Conservation (phyloP, 805 yeast species). For the Torulaspora delbrueckii region DNA sequence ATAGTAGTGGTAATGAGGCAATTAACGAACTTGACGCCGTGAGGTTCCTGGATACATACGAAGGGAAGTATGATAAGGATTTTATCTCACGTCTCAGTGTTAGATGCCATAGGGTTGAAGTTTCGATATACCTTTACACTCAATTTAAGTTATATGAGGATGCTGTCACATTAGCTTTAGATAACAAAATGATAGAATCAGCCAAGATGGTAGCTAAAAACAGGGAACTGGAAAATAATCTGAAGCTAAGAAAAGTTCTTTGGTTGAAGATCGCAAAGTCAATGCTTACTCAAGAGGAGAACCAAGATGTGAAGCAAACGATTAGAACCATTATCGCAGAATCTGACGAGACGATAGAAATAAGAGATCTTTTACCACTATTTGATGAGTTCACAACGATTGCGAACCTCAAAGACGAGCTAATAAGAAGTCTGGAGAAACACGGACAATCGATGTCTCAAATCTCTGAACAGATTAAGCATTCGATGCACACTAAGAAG, state of each 20-base stretch:
- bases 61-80: conserved; percentile 50
- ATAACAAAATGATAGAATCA: conserved; percentile 40
- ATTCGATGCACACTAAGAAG: conserved; percentile 57
- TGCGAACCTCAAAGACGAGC: conserved; percentile 77
- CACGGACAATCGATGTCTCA: conserved; percentile 63
- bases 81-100: conserved; percentile 72
- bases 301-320: conserved; percentile 30
- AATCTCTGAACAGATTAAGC: conserved; percentile 69
- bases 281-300: conserved; percentile 26
- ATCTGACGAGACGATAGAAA: conserved; percentile 49
- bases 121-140: conserved; percentile 72
- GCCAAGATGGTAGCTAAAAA: conserved; percentile 25
- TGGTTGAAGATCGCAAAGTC: conserved; percentile 59
- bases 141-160: conserved; percentile 66
- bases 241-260: conserved; percentile 55
- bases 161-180: conserved; percentile 72
- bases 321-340: conserved; percentile 38
- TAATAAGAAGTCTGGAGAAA: conserved; percentile 70
- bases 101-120: conserved; percentile 49
- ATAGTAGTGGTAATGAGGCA: conserved; percentile 26
- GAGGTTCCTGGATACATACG: conserved; percentile 44
- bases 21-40: conserved; percentile 46
- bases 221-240: conserved; percentile 37
- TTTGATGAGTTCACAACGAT: conserved; percentile 81
- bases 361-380: conserved; percentile 78